phyloP scores from a whole-genome alignment of 2,329 filamentous ascomycete genomes.

The Scopulariopsis brevicaulis region DNA sequence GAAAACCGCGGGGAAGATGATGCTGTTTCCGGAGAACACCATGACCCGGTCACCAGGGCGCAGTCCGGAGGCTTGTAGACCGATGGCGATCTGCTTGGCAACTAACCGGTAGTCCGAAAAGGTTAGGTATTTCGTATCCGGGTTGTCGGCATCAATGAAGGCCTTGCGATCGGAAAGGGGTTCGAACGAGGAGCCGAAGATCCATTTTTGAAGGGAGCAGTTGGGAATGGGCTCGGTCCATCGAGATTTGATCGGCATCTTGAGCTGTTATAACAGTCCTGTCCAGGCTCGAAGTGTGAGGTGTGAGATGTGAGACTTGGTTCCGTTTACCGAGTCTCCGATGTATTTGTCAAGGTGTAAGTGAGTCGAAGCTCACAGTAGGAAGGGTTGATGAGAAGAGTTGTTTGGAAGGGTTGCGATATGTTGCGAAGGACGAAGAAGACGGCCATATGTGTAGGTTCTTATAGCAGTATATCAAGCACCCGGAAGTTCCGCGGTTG shows the following conservation, averaged over 20 bases:
- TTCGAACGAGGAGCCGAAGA: conserved; percentile 36
- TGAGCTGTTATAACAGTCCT: not conserved
- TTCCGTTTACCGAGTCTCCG: too few species aligned
- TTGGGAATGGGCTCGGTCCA: conserved; percentile 30
- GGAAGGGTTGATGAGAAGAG: too few species aligned
- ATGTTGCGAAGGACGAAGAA: too few species aligned
- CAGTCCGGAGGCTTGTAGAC: conserved; percentile 52
- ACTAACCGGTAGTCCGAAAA: conserved; percentile 54
- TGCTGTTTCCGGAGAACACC: conserved; percentile 60
- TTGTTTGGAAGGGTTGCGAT: too few species aligned
- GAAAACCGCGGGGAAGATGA: conserved; percentile 62
- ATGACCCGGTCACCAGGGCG: conserved; percentile 59
- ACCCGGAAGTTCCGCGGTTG: too few species aligned
- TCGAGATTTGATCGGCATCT: conserved; percentile 36
- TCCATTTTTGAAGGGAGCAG: conserved; percentile 42
- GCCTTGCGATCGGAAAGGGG: conserved; percentile 29
- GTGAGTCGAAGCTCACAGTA: too few species aligned
- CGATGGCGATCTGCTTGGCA: conserved; percentile 60
- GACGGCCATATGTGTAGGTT: too few species aligned
- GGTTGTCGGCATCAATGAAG: conserved; percentile 54
- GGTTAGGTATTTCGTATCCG: conserved; percentile 57
- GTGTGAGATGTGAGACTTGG: not conserved
- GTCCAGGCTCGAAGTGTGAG: not conserved
- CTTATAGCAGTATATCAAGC: too few species aligned
- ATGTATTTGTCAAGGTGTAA: too few species aligned